Base-by-base conservation (phyloP, 345 rosid genomes). In the Trapa bicornis region DNA sequence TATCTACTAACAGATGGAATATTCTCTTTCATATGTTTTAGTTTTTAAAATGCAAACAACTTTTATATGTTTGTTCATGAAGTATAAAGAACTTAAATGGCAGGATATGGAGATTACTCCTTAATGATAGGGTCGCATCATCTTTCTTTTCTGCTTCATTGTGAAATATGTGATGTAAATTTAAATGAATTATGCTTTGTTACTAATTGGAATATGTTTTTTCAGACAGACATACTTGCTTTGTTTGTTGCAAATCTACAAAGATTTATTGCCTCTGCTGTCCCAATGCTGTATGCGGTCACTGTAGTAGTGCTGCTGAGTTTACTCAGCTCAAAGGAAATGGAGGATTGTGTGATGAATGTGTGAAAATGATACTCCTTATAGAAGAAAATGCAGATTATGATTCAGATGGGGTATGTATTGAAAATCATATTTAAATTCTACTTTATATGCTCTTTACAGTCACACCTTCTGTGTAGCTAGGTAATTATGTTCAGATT, bases 161-260 rank as follows among this genome's bases (percentile, higher is more conserved):
- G 29, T 22, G 29, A 22, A 22, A 22, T 22, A 22, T 22, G 29
- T 22, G 29, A 22, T 22, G 29, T 22, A 22, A 22, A 22, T 22
- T 22, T 22, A 22, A 22, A 22, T 22, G 29, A 22, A 22, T 22
- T 22, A 22, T 22, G 29, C 29, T 39, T 5, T 60, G 15, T 57
- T 42, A 14, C 7, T 3, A 43, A 33, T 36, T 61, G 61, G 29
- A 39, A 43, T 61, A 8, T 72, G 37, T 22, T n/a, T 12, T 85
- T 74, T 69, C 83, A 85, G 87, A 68, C 56, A 78, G 84, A 75
- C 87, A 85, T 72, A 73, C 47, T 57, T 85, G 90, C 77, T 70
- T 71, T 39, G 45, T 62, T 16, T 85, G 90, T 68, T 5, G 62
- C 14, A 80, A 77, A 41, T 12, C 78, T 38, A 68, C 90, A n/a